A percentile compares a stretch with the other conserved stretches of the same genome.
Evolutionary conservation across 768 basidiomycete genomes (phyloP).

Genomic region (Piloderma croceum): DNA sequence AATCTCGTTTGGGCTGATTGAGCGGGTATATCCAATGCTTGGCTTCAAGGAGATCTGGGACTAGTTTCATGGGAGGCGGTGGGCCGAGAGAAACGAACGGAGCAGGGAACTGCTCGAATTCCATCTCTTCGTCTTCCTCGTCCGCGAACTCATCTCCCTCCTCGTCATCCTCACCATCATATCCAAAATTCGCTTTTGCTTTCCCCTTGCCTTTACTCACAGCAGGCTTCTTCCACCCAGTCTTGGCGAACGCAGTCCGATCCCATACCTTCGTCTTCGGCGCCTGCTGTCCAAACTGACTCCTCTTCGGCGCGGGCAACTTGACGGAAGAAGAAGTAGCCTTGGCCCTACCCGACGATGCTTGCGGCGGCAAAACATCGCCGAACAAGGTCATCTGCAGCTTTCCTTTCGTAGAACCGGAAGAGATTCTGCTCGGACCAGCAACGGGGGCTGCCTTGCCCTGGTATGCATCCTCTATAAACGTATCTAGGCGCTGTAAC

Average conservation of each 20-base stretch:
- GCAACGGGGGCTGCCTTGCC: constrained; percentile 35
- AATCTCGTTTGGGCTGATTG: constrained; percentile 83
- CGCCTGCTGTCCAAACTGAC: constrained; percentile 49
- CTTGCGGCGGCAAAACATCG: constrained; percentile 36
- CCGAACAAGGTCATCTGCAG: constrained; percentile 66
- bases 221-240: constrained; percentile 56
- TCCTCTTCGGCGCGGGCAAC: constrained; percentile 17
- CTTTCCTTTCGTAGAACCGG: constrained; percentile 31
- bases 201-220: constrained; percentile 54
- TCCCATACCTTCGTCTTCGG: constrained; percentile 86
- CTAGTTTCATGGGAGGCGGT: constrained; percentile 76
- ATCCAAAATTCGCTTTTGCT: constrained; percentile 38
- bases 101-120: constrained; percentile 82
- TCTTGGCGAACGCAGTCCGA: constrained; percentile 79
- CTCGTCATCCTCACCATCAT: constrained; percentile 44
- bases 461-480: constrained; percentile 44
- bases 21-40: constrained; percentile 90
- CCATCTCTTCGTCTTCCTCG: too few relatives aligned
- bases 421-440: constrained; percentile 25
- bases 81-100: constrained; percentile 59
- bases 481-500: constrained; percentile 47
- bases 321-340: constrained; percentile 29
- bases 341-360: constrained; percentile 29
- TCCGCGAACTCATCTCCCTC: too few relatives aligned
- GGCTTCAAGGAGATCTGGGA: constrained; percentile 69